Base-by-base conservation (phyloP, 225 moss, liverwort and hornwort species). In the Marchantia polymorpha region DNA sequence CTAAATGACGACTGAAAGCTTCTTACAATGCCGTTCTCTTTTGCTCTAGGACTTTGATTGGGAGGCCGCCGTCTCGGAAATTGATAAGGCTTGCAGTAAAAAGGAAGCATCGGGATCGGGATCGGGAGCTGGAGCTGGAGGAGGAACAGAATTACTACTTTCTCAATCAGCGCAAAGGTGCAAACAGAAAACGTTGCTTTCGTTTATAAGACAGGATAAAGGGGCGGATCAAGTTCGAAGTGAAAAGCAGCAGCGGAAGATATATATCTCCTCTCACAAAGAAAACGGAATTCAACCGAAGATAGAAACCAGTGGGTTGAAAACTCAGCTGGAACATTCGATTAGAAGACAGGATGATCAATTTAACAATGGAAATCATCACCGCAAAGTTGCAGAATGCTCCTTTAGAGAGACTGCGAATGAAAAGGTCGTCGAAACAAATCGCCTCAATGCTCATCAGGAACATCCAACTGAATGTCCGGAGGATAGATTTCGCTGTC, bases 11-110 rank as follows among this genome's bases (percentile, higher is more conserved):
- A 29, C 19, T 65, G 2, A 29, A 2, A 65, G 29, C 12, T 27
- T 12, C 65, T 69, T 10, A 48, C 69, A 3, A 17, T 0, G 7
- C 16, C 20, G 10, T 47, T 47, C 1, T 39, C 4, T 22, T 10
- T 49, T 71, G 22, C 53, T 76, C 12, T 71, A 96, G 96, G 92
- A 92, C 68, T 97, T 97, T 76, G 96, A 97, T 81, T 97, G 96
- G 96, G 93, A 87, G 73, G 94, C 96, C 47, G 96, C 96, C 59
- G 96, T 93, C 53, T 92, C 91, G 76, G 96, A 97, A 84, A 93
- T 97, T 76, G 96, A 97, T 66, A 87, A 82, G 69, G 93, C 90
- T n/a, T 97, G 94, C 78, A 82, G 84, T 83, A 92, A 80, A 88
- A 86, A 77, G 31, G 86, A 84, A 56, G 77, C 67, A 46, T 25